phyloP scores from a whole-genome alignment of 73 alveolate species.

The Paramecium biaurelia region DNA sequence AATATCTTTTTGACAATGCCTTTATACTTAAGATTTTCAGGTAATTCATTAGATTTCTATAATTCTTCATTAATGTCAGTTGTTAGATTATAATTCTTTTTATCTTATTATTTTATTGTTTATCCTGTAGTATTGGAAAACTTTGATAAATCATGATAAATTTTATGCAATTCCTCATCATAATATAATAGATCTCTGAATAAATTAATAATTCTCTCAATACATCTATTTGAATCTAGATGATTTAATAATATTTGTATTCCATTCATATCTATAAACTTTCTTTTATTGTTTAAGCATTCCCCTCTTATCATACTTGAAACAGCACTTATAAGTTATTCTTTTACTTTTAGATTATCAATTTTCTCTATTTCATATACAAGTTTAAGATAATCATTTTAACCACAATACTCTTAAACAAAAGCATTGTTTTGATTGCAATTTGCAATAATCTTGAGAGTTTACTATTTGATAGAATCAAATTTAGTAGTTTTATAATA shows the following conservation, averaged over 20 bases:
- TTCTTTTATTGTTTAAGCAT: slow-evolving; percentile 36
- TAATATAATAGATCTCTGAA: slow-evolving; percentile 50
- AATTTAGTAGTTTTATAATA: background rate
- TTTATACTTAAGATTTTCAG: slow-evolving; percentile 39
- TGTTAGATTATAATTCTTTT: background rate
- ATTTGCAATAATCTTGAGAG: background rate
- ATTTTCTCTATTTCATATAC: background rate
- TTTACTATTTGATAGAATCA: background rate
- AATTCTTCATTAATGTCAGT: slow-evolving; percentile 18
- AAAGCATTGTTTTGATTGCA: slow-evolving; percentile 52
- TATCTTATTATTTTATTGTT: background rate
- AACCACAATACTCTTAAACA: slow-evolving; percentile 38
- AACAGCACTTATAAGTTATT: slow-evolving; percentile 35
- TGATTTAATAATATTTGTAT: background rate
- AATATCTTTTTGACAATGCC: slow-evolving; percentile 38
- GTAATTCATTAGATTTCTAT: background rate
- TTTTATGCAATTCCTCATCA: slow-evolving; percentile 51
- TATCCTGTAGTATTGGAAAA: slow-evolving; percentile 50
- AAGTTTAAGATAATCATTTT: slow-evolving; percentile 10
- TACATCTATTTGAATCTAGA: slow-evolving; percentile 14
- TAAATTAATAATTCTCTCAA: slow-evolving; percentile 8
- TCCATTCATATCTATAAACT: slow-evolving; percentile 55
- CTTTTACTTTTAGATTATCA: slow-evolving; percentile 31
- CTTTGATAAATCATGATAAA: slow-evolving; percentile 37
- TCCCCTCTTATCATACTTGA: slow-evolving; percentile 28